Evolutionary conservation across 805 yeast genomes (phyloP), one percentile per base, ranked within the genome.

Genomic region (Kazachstania viticola): DNA sequence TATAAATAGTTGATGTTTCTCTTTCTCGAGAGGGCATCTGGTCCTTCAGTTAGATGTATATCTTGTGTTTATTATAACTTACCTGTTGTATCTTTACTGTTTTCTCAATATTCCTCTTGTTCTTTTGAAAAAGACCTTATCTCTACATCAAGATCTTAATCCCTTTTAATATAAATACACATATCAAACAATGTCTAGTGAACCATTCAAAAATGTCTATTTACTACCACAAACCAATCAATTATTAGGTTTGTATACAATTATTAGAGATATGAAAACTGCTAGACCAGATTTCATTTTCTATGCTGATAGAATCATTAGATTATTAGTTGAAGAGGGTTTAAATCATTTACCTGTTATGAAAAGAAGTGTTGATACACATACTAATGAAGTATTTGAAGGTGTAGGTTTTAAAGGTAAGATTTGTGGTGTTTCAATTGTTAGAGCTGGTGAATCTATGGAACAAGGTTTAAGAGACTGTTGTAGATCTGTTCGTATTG

Each of bases 361-460:
- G 45, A 64, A 76, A 29, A 52, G 65, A 21, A 52, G 62, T 3
- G 79, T 91, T 28, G 67, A 67, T 32, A 87, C 97, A 22, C 88
- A 93, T 28, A 75, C 91, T 9, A 79, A 77, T 32, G 68, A 73
- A 41, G 59, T 61, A 24, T 84, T 72, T 54, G 67, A 71, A 3
- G 99, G 99, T 11, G 78, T 79, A 35, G 65, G 68, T 37, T 88
- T 88, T 56, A 62, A 73, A 49, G 97, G 98, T 27, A 85, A 83
- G 59, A 91, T 91, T 38, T 88, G 97, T 56, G 99, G 99, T 43
- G 99, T 91, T 23, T 84, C 95, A 13, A 91, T 91, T 53, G 93
- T 91, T 48, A 72, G 99, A 55, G 99, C 99, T 4, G 99, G 99
- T 44, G 99, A 91, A 60, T 79, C 94, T 27, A 91, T 91, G 99